A percentile compares a stretch with the other conserved stretches of the same genome.
Evolutionary conservation across 2,329 filamentous ascomycete species (phyloP).

Genomic region (Sclerotinia glacialis): DNA sequence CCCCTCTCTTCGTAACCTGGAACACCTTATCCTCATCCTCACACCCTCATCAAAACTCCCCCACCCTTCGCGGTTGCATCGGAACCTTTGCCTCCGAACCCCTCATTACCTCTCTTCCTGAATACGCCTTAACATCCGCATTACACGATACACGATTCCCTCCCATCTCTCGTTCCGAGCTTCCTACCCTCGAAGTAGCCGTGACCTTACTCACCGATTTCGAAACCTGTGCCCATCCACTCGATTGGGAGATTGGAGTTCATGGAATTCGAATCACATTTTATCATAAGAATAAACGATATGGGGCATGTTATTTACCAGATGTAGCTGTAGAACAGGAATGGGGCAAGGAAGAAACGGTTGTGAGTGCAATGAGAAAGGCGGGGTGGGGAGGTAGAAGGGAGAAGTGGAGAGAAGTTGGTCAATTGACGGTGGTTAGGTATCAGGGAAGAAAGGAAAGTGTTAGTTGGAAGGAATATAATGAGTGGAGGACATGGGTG

Average conservation of each 20-base stretch:
- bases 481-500: conserved; percentile 75
- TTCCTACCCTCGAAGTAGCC: conserved; percentile 58
- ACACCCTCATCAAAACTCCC: conserved; percentile 18
- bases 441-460: conserved; percentile 83
- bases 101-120: conserved; percentile 68
- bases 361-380: conserved; percentile 89
- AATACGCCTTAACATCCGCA: conserved; percentile 79
- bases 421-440: conserved; percentile 66
- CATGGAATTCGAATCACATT: conserved; percentile 90
- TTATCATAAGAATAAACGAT: conserved; percentile 66
- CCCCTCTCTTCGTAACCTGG: conserved; percentile 85
- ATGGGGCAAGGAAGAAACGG: conserved; percentile 89
- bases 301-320: conserved; percentile 86
- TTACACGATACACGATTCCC: conserved; percentile 62
- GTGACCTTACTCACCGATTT: conserved; percentile 86
- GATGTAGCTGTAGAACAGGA: conserved; percentile 90
- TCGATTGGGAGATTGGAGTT: conserved; percentile 83
- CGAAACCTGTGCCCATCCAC: conserved; percentile 66
- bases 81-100: conserved; percentile 84
- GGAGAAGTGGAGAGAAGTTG: conserved; percentile 71
- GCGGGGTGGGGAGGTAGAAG: conserved; percentile 77
- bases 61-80: conserved; percentile 84
- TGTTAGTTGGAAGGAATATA: conserved; percentile 70
- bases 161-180: conserved; percentile 53
- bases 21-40: conserved; percentile 62